Evolutionary conservation across 1,284 basidiomycete genomes (phyloP).

Genomic region (Phellinidium pouzarii): DNA sequence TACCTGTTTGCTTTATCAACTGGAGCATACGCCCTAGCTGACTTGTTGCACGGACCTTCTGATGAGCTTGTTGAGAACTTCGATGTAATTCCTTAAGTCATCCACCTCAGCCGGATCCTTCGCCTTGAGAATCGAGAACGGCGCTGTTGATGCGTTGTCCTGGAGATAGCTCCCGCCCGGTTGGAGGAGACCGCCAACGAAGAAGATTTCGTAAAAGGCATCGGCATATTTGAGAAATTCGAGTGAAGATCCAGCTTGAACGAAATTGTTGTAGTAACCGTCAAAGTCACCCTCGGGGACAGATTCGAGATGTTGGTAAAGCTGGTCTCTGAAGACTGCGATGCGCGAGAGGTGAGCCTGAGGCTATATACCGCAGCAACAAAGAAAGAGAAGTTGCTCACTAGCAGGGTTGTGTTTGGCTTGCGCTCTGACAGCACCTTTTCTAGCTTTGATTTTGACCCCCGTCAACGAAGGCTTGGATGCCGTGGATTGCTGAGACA

Average conservation of each 20-base stretch:
- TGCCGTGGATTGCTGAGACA: constrained; percentile 79
- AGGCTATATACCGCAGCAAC: background rate
- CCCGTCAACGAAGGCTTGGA: constrained; percentile 82
- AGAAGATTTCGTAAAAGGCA: constrained; percentile 89
- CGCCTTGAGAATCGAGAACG: constrained; percentile 81
- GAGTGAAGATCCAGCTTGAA: constrained; percentile 86
- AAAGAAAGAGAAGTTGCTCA: constrained; percentile 25
- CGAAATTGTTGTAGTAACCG: constrained; percentile 75
- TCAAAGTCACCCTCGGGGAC: constrained; percentile 81
- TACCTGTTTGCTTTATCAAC: constrained; percentile 49
- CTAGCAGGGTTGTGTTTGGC: constrained; percentile 84
- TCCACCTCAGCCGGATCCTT: constrained; percentile 71
- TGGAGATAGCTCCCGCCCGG: constrained; percentile 91
- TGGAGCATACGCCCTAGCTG: constrained; percentile 10
- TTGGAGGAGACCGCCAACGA: constrained; percentile 91
- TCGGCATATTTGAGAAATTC: constrained; percentile 96
- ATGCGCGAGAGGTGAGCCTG: background rate
- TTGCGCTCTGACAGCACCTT: constrained; percentile 80
- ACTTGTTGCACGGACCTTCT: constrained; percentile 55
- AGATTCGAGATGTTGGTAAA: constrained; percentile 89
- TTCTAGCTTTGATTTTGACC: constrained; percentile 83
- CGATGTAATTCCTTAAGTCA: constrained; percentile 87
- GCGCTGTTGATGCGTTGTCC: constrained; percentile 72
- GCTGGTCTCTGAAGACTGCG: constrained; percentile 89
- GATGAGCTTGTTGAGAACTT: constrained; percentile 92